Conservation (phyloP, 2,329 filamentous ascomycete genomes). For the Onygenales sp. region DNA sequence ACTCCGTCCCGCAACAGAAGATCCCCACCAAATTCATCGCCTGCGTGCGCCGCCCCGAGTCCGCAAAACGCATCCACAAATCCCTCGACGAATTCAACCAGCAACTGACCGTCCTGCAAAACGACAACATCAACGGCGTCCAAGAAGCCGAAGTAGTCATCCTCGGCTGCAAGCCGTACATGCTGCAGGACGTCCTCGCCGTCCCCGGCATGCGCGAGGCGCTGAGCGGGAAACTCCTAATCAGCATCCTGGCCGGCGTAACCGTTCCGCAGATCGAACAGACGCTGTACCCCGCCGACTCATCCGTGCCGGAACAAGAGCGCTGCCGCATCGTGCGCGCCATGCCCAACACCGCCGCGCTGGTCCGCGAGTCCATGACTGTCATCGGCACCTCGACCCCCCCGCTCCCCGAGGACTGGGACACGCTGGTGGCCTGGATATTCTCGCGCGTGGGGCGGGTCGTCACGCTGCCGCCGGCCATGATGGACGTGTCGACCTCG, state of each 20-base stretch:
- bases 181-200: slow-evolving; percentile 58
- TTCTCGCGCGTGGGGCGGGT: slow-evolving; percentile 44
- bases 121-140: slow-evolving; percentile 61
- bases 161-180: slow-evolving; percentile 71
- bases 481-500: slow-evolving; percentile 50
- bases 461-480: slow-evolving; percentile 40
- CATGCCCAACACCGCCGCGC: slow-evolving; percentile 76
- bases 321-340: slow-evolving; percentile 56
- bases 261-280: slow-evolving; percentile 58
- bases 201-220: slow-evolving; percentile 61
- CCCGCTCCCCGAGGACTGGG: slow-evolving; percentile 34
- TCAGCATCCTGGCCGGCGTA: slow-evolving; percentile 73
- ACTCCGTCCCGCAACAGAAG: slow-evolving; percentile 39
- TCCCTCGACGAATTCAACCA: slow-evolving; percentile 55
- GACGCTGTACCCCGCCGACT: slow-evolving; percentile 49
- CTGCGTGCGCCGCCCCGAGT: slow-evolving; percentile 63
- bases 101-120: slow-evolving; percentile 56
- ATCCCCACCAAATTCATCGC: slow-evolving; percentile 71
- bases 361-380: slow-evolving; percentile 74
- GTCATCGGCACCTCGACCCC: slow-evolving; percentile 55
- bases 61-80: slow-evolving; percentile 58
- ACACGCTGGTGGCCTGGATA: slow-evolving; percentile 44
- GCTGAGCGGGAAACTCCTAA: slow-evolving; percentile 67
- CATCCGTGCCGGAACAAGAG: slow-evolving; percentile 27
- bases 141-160: slow-evolving; percentile 63